These are phyloP conservation scores for Cercospora citrullina DNA, from an alignment of 2,329 filamentous ascomycete genomes.

Conservation along the genomic window DNA sequence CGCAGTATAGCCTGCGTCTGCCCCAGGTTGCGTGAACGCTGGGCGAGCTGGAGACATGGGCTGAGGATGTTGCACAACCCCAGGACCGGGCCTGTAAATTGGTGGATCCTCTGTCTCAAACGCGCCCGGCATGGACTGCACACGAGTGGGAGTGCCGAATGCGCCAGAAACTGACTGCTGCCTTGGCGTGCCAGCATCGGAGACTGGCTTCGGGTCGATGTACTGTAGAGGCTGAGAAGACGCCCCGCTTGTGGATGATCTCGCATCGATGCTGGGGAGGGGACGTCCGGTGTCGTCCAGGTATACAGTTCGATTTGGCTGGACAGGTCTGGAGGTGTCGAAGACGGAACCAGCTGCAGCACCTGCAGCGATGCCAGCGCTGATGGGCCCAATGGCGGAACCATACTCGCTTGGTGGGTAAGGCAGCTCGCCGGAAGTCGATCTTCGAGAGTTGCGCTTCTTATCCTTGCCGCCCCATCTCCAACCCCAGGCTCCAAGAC, in stretches of 20 bases:
- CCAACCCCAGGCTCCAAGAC: conserved; percentile 58
- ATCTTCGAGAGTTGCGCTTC: conserved; percentile 42
- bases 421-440: conserved; percentile 18
- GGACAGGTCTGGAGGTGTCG: conserved; percentile 39
- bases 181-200: conserved; percentile 55
- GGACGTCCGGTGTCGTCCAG: conserved; percentile 41
- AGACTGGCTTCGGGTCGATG: conserved; percentile 66
- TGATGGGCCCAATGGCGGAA: conserved; percentile 38
- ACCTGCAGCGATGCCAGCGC: conserved; percentile 44
- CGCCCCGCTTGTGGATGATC: conserved; percentile 38
- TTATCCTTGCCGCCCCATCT: conserved; percentile 56
- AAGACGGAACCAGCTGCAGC: conserved; percentile 46
- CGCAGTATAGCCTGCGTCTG: conserved; percentile 18
- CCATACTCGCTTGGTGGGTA: conserved; percentile 32
- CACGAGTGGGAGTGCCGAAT: conserved; percentile 41
- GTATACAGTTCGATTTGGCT: conserved; percentile 22
- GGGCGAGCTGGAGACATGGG: conserved; percentile 67
- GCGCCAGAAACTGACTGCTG: conserved; percentile 35
- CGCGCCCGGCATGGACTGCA: conserved; percentile 36
- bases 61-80: conserved; percentile 81
- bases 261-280: conserved; percentile 40
- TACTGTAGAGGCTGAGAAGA: conserved; percentile 59
- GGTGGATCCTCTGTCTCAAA: conserved; percentile 38
- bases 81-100: conserved; percentile 56
- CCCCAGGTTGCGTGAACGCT: conserved; percentile 32